These are phyloP conservation scores for Mycocentrospora acerina DNA, from an alignment of 2,329 filamentous ascomycete species.

Conservation along the genomic window DNA sequence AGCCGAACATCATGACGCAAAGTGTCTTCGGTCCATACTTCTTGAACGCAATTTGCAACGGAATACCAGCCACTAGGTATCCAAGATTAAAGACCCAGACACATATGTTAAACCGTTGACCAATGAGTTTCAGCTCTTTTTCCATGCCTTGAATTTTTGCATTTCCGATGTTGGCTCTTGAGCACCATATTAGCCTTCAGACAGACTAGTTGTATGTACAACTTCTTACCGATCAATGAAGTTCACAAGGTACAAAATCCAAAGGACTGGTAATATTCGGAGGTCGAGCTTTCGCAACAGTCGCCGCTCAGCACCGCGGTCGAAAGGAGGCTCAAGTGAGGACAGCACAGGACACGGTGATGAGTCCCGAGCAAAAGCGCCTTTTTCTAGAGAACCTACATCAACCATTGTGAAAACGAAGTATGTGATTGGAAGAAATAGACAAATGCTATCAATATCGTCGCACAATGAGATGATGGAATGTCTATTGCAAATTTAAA, in stretches of 20 bases:
- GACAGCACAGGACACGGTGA: no score
- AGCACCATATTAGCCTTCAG: no score
- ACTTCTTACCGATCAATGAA: slow-evolving; percentile 29
- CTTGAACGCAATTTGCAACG: slow-evolving; percentile 38
- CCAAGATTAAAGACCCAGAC: slow-evolving; percentile 42
- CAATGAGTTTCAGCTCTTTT: slow-evolving; percentile 35
- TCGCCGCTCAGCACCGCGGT: slow-evolving; percentile 25
- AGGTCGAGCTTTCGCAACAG: slow-evolving; percentile 35
- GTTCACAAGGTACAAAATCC: slow-evolving; percentile 35
- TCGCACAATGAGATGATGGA: no score
- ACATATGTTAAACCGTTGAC: slow-evolving; percentile 42
- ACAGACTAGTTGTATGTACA: no score
- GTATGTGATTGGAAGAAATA: no score
- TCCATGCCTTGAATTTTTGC: slow-evolving; percentile 42
- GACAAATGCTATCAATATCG: no score
- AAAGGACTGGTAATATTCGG: slow-evolving; percentile 32
- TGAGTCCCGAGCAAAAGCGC: no score
- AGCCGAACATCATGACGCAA: slow-evolving; percentile 37
- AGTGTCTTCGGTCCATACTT: slow-evolving; percentile 35
- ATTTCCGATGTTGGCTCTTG: slow-evolving; percentile 32
- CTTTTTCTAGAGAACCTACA: no score
- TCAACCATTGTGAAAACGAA: no score
- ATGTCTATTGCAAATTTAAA: no score
- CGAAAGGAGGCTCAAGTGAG: slow-evolving; percentile 16
- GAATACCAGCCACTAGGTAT: slow-evolving; percentile 40